Conservation (phyloP, 2,329 filamentous ascomycete genomes). For the Xylaria sp. region DNA sequence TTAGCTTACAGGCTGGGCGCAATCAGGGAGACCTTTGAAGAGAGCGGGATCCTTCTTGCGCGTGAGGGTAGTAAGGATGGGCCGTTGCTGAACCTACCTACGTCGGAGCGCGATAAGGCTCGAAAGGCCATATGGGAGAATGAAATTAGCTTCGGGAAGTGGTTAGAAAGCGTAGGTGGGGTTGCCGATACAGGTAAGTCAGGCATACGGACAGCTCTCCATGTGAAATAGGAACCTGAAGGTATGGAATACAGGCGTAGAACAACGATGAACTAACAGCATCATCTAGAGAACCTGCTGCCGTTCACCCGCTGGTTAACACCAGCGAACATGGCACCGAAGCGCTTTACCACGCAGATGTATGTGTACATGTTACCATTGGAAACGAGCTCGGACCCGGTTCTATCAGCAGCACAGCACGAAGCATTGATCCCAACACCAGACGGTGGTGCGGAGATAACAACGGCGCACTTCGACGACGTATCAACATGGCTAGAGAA, state of each 20-base stretch:
- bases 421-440: conserved; percentile 74
- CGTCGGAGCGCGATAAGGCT: conserved; percentile 70
- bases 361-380: conserved; percentile 89
- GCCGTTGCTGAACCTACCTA: conserved; percentile 68
- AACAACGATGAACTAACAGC: background rate
- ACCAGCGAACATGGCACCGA: conserved; percentile 70
- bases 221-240: background rate
- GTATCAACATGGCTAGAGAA: conserved; percentile 74
- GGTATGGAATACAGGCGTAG: no score
- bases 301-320: conserved; percentile 96
- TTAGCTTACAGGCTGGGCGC: conserved; percentile 82
- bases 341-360: conserved; percentile 95
- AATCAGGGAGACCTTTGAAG: conserved; percentile 92
- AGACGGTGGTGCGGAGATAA: conserved; percentile 73
- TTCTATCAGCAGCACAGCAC: conserved; percentile 53
- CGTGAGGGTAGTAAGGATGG: conserved; percentile 52
- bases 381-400: conserved; percentile 39
- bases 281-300: conserved; percentile 66
- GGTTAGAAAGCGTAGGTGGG: conserved; percentile 66
- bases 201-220: background rate
- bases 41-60: conserved; percentile 72
- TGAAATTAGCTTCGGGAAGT: conserved; percentile 72
- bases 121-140: conserved; percentile 75
- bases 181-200: conserved; percentile 71
- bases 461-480: conserved; percentile 80